These are phyloP conservation scores for Sclerotinia nivalis DNA, from an alignment of 2,329 filamentous ascomycete genomes.

Conservation along the genomic window DNA sequence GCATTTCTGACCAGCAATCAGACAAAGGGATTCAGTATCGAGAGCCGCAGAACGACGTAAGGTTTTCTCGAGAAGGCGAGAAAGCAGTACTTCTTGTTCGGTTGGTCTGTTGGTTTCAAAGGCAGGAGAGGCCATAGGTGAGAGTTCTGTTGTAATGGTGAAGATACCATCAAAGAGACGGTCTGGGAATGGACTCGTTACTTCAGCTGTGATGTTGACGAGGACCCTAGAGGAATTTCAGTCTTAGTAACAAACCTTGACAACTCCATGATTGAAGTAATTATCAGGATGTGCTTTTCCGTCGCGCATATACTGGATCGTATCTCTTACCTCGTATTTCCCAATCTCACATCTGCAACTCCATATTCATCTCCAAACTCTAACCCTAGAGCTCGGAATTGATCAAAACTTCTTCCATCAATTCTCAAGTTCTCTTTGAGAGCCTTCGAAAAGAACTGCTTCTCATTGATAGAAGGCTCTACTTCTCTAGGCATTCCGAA, in stretches of 20 bases:
- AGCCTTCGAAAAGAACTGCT: conserved; percentile 79
- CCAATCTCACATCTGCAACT: conserved; percentile 80
- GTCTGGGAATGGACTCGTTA: conserved; percentile 81
- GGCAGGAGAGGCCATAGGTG: conserved; percentile 85
- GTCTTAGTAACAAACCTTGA: not conserved
- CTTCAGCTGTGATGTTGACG: conserved; percentile 83
- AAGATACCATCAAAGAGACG: conserved; percentile 95
- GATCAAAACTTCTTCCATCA: conserved; percentile 79
- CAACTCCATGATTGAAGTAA: not conserved
- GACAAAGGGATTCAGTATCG: conserved; percentile 93
- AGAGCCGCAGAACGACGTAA: conserved; percentile 88
- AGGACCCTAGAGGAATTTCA: conserved; percentile 60
- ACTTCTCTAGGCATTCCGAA: conserved; percentile 82
- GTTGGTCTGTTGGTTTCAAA: conserved; percentile 85
- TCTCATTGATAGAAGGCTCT: conserved; percentile 86
- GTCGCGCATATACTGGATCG: not conserved
- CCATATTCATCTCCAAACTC: conserved; percentile 90
- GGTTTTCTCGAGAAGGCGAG: conserved; percentile 88
- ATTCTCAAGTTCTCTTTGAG: conserved; percentile 78
- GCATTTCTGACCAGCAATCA: conserved; percentile 85
- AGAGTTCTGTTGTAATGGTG: conserved; percentile 86
- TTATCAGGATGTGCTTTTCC: not conserved
- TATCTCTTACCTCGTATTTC: conserved; percentile 75
- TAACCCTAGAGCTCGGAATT: conserved; percentile 75
- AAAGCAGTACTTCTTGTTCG: conserved; percentile 81